Evolutionary conservation across 257 asterid species (phyloP).

Genomic region (Capsicum pubescens): DNA sequence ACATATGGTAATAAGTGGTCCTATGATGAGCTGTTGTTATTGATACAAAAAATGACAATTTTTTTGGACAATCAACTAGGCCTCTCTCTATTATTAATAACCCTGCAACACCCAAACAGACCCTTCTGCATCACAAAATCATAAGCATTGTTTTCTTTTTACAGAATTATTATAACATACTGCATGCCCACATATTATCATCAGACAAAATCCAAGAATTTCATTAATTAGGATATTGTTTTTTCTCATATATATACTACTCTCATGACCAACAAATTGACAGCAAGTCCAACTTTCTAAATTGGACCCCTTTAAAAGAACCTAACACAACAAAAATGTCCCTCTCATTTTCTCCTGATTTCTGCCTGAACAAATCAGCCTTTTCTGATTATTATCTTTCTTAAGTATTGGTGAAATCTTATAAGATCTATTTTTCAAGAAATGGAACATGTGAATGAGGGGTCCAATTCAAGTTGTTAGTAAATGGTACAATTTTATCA

Average conservation of each 20-base stretch:
- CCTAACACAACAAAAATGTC: conserved; percentile 20
- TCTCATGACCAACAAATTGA: not conserved
- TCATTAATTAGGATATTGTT: conserved; percentile 3
- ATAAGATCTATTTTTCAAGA: not conserved
- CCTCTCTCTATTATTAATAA: not conserved
- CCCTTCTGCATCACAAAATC: conserved; percentile 22
- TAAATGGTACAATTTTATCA: not conserved
- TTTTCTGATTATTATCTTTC: conserved; percentile 13
- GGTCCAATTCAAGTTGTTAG: conserved; percentile 8
- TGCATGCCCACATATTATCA: conserved; percentile 9
- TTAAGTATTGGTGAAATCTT: not conserved
- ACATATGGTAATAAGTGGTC: conserved; percentile 30
- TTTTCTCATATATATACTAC: not conserved
- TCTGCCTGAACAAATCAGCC: conserved; percentile 25
- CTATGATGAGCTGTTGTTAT: conserved; percentile 32
- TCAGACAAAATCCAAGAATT: conserved; percentile 27
- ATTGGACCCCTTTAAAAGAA: conserved; percentile 3
- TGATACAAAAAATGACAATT: conserved; percentile 23
- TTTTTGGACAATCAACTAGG: conserved; percentile 14
- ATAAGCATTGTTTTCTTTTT: not conserved
- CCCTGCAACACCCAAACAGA: conserved; percentile 21
- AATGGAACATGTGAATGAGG: conserved; percentile 10
- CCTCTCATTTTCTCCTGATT: conserved; percentile 23
- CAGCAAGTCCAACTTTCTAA: conserved; percentile 21
- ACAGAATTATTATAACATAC: not conserved